phyloP scores from a whole-genome alignment of 345 rosid genomes.

The Melaleuca alternifolia region DNA sequence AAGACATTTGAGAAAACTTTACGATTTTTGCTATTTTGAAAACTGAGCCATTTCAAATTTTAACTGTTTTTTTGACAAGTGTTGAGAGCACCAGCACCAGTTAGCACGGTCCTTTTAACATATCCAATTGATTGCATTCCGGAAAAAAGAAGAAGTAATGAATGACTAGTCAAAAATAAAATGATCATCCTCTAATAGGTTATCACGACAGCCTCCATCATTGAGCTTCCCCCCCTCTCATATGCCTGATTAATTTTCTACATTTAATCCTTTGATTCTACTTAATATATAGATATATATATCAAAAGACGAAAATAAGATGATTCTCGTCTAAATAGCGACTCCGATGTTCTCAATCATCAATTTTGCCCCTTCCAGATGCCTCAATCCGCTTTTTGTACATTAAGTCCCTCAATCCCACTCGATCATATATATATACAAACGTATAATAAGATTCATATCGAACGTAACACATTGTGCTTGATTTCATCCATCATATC shows the following conservation, averaged over 20 bases:
- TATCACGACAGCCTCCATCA: too few species aligned
- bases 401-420: background rate
- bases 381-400: background rate
- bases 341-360: background rate
- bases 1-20: background rate
- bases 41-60: background rate
- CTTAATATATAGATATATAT: too few species aligned
- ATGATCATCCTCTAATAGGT: too few species aligned
- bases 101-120: background rate
- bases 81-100: background rate
- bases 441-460: background rate
- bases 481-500: background rate
- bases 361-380: background rate
- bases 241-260: too few species aligned
- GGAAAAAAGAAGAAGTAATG: too few species aligned
- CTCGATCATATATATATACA: background rate
- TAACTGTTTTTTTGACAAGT: background rate
- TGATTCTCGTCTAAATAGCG: background rate
- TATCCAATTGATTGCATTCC: background rate
- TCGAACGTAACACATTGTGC: rapidly evolving
- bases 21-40: background rate
- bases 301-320: background rate
- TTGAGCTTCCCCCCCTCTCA: too few species aligned
- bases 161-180: too few species aligned
- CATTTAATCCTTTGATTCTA: too few species aligned